Evolutionary conservation across 345 rosid genomes (phyloP).

Genomic region (Eucalyptus cloeziana): DNA sequence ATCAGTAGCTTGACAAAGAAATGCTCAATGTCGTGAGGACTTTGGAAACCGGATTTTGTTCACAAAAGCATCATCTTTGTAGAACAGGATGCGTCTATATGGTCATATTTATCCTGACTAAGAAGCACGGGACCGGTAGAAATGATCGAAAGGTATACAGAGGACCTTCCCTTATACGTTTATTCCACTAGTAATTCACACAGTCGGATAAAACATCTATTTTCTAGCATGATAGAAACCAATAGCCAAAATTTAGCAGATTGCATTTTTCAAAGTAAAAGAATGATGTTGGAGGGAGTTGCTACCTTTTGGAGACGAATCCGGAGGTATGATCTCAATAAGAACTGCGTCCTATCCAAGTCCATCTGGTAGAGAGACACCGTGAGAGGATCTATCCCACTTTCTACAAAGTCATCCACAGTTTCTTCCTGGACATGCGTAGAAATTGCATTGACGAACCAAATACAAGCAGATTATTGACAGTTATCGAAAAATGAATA

Average conservation of each 20-base stretch:
- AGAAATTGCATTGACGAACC: background rate
- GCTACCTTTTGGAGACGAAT: constrained; percentile 74
- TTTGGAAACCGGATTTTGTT: background rate
- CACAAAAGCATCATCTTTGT: background rate
- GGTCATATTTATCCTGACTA: background rate
- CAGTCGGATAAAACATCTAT: background rate
- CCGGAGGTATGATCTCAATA: constrained; percentile 84
- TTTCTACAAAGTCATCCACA: constrained; percentile 25
- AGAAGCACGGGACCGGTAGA: background rate
- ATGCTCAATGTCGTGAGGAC: background rate
- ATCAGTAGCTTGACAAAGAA: background rate
- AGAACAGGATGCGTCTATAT: background rate
- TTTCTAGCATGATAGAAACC: background rate
- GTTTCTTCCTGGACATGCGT: constrained; percentile 37
- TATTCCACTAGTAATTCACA: background rate
- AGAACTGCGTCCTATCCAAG: constrained; percentile 66
- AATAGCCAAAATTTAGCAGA: background rate
- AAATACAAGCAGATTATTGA: background rate
- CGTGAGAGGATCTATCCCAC: constrained; percentile 45
- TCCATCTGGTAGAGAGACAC: constrained; percentile 88
- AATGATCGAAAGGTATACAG: background rate
- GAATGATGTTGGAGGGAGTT: background rate
- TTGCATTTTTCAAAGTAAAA: background rate
- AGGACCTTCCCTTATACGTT: background rate
- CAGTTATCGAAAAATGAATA: background rate